phyloP scores from a whole-genome alignment of 2,329 filamentous ascomycete species.

The Aspergillus ochraceus region DNA sequence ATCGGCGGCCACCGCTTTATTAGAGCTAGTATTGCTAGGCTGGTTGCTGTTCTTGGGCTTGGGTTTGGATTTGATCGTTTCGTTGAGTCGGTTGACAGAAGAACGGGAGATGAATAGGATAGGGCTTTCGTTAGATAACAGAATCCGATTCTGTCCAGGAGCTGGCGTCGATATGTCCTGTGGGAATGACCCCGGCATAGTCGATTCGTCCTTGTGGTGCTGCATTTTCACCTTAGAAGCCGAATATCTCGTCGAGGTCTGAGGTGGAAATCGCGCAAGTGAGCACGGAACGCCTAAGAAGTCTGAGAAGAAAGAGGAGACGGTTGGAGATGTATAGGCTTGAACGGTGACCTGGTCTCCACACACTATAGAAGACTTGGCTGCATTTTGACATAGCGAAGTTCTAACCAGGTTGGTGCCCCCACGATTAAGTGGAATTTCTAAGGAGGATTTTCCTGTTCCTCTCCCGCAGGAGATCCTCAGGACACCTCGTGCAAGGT shows the following conservation, averaged over 20 bases:
- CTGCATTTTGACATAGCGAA: constrained; percentile 53
- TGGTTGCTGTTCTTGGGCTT: constrained; percentile 32
- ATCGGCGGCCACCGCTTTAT: constrained; percentile 63
- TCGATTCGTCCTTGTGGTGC: constrained; percentile 19
- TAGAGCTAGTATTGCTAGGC: constrained; percentile 37
- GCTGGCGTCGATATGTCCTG: constrained; percentile 48
- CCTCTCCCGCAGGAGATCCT: constrained; percentile 52
- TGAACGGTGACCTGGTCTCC: constrained; percentile 74
- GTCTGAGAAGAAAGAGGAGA: constrained; percentile 76
- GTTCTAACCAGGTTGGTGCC: constrained; percentile 60
- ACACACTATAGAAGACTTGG: constrained; percentile 68
- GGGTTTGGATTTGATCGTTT: constrained; percentile 61
- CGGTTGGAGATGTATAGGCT: constrained; percentile 64
- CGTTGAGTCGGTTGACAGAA: constrained; percentile 77
- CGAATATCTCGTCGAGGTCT: constrained; percentile 58
- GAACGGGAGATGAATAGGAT: constrained; percentile 80
- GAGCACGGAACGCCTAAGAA: constrained; percentile 77
- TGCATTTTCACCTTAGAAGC: constrained; percentile 25
- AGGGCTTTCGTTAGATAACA: constrained; percentile 90
- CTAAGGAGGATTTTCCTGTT: constrained; percentile 30
- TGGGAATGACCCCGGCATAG: constrained; percentile 57
- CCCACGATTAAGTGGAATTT: constrained; percentile 37
- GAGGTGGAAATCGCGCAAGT: constrained; percentile 78
- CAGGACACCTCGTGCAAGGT: constrained; percentile 67
- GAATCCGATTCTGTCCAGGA: constrained; percentile 58